phyloP scores from a whole-genome alignment of 2,329 filamentous ascomycete genomes.

The Xylariaceae sp. region DNA sequence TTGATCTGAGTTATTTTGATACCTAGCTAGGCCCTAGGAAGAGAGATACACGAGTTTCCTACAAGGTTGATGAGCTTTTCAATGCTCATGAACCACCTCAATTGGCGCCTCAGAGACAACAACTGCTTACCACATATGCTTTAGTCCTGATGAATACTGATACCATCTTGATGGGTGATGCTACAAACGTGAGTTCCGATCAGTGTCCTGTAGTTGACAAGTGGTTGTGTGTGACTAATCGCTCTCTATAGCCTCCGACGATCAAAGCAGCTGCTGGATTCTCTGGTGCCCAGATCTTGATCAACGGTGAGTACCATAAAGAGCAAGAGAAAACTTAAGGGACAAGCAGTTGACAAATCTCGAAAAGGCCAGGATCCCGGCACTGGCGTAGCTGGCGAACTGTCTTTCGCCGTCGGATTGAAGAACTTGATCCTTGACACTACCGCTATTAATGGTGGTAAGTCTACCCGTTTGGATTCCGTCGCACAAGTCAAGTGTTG shows the following conservation, averaged over 20 bases:
- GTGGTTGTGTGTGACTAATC: conserved; percentile 2
- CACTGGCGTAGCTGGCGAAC: conserved; percentile 32
- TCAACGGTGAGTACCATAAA: conserved; percentile 27
- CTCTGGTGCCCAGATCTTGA: conserved; percentile 29
- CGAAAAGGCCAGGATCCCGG: conserved; percentile 34
- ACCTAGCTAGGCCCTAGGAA: no score
- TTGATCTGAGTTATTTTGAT: no score
- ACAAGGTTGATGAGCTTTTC: conserved; percentile 28
- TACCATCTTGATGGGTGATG: conserved; percentile 44
- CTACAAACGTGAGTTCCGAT: conserved; percentile 33
- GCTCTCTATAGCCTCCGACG: conserved; percentile 33
- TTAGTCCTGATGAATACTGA: conserved; percentile 30
- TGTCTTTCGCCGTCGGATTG: conserved; percentile 40
- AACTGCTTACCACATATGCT: no score
- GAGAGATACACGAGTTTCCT: no score
- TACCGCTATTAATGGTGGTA: conserved; percentile 33
- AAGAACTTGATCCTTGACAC: conserved; percentile 44
- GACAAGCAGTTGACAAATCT: not conserved
- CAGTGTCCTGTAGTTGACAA: not conserved
- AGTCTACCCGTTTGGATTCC: conserved; percentile 1
- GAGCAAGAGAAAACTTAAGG: conserved; percentile 10
- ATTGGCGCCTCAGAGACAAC: no score
- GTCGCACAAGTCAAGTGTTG: conserved; percentile 2
- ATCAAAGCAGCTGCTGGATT: conserved; percentile 39
- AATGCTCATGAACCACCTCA: no score